Base-by-base conservation (phyloP, 73 alveolate genomes). In the Paramecium primaurelia region DNA sequence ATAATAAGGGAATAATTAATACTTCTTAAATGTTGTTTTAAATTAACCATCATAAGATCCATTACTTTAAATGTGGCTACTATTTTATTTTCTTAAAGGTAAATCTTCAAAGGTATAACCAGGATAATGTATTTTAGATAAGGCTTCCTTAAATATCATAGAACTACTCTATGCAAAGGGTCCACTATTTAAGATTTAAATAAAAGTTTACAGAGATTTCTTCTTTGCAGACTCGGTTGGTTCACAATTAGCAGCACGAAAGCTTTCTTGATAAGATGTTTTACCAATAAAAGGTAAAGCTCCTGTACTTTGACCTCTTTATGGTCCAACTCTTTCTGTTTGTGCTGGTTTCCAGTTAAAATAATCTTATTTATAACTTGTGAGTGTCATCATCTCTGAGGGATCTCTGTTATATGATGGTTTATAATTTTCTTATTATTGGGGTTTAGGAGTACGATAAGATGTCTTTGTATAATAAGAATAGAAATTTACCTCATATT, bases 11-110 rank as follows among this genome's bases (percentile, higher is more conserved):
- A 42, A 18, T 45, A 12, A 8, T 44, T 42, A 18, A 80, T 18
- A 80, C 91, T 45, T 49, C 26, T 80, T 80, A 36, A 80, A 80
- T 16, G 91, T 80, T 12, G 91, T 80, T 49, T 80, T 80, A 36
- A 32, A 80, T 45, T 49, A 14, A 2, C 51, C 73, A 32, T 80
- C 91, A 47, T 44, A 80, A 34, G 84, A 64, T 64, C 51, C 84
- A 64, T 34, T 64, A 3, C 84, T 34, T 64, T 64, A 32, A 8
- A 32, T 12, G 26, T 64, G 84, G 49, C 47, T 34, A 64, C 84
- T 34, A 64, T 34, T 64, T 64, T 32, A 64, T 64, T 64, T 64
- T 64, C 84, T 64, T 28, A 32, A 34, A 64, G 84, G 84, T 3
- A 64, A 9, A 32, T 64, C 84, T 26, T 64, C 84, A 32, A 64